These are phyloP conservation scores for Ilex aquifolium DNA, from an alignment of 257 asterid species.

Conservation along the genomic window DNA sequence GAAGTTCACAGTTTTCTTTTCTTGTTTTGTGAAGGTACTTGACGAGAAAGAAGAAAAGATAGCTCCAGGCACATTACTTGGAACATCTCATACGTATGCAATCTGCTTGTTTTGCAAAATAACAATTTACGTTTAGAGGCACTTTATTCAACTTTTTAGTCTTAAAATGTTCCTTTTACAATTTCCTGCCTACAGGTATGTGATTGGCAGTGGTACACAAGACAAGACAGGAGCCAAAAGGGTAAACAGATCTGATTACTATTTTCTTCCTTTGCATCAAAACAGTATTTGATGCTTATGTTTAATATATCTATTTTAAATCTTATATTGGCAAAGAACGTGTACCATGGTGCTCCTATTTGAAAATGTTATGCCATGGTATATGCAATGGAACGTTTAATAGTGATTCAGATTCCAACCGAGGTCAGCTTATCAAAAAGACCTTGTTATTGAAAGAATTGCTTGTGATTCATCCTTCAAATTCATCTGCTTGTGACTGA, in stretches of 20 bases:
- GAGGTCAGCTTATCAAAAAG: too few species aligned
- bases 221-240: slow-evolving; percentile 87
- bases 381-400: too few species aligned
- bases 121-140: neutral
- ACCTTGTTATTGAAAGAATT: too few species aligned
- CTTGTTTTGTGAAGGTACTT: slow-evolving; percentile 55
- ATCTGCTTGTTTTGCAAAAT: slow-evolving; percentile 6
- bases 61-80: slow-evolving; percentile 78
- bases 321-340: too few species aligned
- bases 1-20: slow-evolving; percentile 9
- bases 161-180: neutral
- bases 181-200: slow-evolving; percentile 47
- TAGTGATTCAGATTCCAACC: too few species aligned
- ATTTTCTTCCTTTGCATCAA: neutral
- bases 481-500: too few species aligned
- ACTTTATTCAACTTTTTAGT: neutral
- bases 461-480: too few species aligned
- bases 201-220: slow-evolving; percentile 78
- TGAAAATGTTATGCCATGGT: too few species aligned
- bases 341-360: too few species aligned
- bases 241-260: slow-evolving; percentile 36
- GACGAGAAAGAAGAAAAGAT: slow-evolving; percentile 89
- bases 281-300: neutral
- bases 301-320: too few species aligned
- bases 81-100: slow-evolving; percentile 75